These are phyloP conservation scores for Boletales sp. DNA, from an alignment of 768 basidiomycete genomes.

Conservation along the genomic window DNA sequence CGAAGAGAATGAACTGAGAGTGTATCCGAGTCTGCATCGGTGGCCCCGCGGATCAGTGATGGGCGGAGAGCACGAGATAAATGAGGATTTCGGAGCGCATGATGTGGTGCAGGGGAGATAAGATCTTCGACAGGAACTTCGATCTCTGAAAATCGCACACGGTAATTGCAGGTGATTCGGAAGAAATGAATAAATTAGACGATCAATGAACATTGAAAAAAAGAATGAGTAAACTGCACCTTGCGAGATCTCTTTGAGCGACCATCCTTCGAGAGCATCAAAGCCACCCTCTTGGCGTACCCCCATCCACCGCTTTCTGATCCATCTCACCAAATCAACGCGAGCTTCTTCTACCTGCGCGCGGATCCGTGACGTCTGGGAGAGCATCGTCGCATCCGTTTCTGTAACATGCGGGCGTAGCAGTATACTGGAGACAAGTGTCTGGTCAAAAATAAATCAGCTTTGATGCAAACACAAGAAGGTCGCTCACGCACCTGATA, in stretches of 20 bases:
- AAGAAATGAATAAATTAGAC: background rate
- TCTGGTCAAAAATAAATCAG: slow-evolving; percentile 34
- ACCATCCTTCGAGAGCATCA: slow-evolving; percentile 79
- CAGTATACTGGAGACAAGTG: slow-evolving; percentile 68
- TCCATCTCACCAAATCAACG: slow-evolving; percentile 46
- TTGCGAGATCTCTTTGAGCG: slow-evolving; percentile 73
- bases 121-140: slow-evolving; percentile 80
- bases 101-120: slow-evolving; percentile 40
- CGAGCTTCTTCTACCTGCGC: slow-evolving; percentile 70
- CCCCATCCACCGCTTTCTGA: slow-evolving; percentile 73
- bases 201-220: background rate
- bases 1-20: slow-evolving; percentile 47
- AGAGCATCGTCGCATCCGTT: slow-evolving; percentile 56
- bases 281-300: slow-evolving; percentile 80
- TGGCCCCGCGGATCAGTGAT: slow-evolving; percentile 24
- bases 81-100: slow-evolving; percentile 22
- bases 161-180: no score
- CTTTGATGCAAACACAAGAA: background rate
- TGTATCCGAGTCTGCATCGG: slow-evolving; percentile 37
- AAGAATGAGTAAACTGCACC: slow-evolving; percentile 13
- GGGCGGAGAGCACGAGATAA: slow-evolving; percentile 27
- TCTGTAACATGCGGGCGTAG: slow-evolving; percentile 64
- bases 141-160: slow-evolving; percentile 48
- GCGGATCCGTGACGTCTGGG: slow-evolving; percentile 66
- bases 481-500: slow-evolving; percentile 61